These are phyloP conservation scores for Diaporthe helianthi DNA, from an alignment of 2,329 filamentous ascomycete genomes.

Conservation along the genomic window DNA sequence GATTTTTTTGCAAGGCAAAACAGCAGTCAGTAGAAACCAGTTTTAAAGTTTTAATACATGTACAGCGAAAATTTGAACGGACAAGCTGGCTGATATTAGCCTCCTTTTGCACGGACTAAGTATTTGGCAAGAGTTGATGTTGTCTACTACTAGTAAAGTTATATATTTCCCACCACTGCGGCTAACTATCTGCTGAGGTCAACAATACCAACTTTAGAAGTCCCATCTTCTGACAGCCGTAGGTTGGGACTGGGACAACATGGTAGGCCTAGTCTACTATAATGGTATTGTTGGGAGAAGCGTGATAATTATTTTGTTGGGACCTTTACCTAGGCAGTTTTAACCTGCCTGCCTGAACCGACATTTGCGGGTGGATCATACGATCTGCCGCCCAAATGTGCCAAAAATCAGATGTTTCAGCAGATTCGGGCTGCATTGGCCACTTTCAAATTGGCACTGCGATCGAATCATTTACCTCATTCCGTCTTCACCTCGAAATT, in stretches of 20 bases:
- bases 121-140: neutral
- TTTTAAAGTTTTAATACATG: no score
- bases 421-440: slow-evolving; percentile 1
- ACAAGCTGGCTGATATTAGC: no score
- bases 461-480: neutral
- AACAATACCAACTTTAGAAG: slow-evolving; percentile 23
- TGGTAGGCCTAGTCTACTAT: neutral
- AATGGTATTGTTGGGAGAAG: neutral
- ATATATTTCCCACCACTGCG: neutral
- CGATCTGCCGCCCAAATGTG: neutral
- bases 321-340: neutral
- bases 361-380: slow-evolving; percentile 11
- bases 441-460: neutral
- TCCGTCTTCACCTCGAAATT: neutral
- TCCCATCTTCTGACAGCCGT: neutral
- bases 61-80: neutral
- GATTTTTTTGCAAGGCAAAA: neutral
- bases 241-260: slow-evolving; percentile 5
- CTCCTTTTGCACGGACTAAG: no score
- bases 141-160: no score
- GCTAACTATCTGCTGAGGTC: neutral
- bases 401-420: slow-evolving; percentile 17
- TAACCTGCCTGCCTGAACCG: neutral
- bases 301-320: slow-evolving; percentile 12
- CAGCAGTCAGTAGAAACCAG: no score